These are phyloP conservation scores for Polyporus tsugae DNA, from an alignment of 1,284 basidiomycete genomes.

Conservation along the genomic window DNA sequence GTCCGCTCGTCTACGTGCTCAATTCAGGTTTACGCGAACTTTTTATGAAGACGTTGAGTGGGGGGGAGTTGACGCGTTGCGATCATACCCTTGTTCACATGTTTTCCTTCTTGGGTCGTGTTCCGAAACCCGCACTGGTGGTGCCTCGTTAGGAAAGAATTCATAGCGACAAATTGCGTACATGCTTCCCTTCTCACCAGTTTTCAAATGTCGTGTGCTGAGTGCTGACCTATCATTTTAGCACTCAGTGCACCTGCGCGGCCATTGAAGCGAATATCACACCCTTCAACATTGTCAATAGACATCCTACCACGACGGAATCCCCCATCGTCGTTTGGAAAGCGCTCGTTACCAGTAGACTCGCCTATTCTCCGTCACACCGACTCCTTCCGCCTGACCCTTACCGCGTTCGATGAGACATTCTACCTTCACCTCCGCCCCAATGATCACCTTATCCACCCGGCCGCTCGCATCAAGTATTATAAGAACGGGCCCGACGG, in stretches of 20 bases:
- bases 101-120: too few relatives aligned
- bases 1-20: too few relatives aligned
- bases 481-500: conserved; percentile 59
- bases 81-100: too few relatives aligned
- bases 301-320: conserved; percentile 70
- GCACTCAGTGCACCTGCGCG: conserved; percentile 54
- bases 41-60: too few relatives aligned
- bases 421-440: conserved; percentile 77
- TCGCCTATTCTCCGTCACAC: conserved; percentile 60
- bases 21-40: too few relatives aligned
- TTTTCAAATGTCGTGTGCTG: not conserved
- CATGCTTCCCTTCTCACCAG: not conserved
- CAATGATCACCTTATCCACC: conserved; percentile 80
- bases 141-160: not conserved
- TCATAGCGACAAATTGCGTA: not conserved
- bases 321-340: conserved; percentile 46
- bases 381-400: conserved; percentile 70
- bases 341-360: conserved; percentile 42
- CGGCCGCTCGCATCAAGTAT: conserved; percentile 75
- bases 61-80: too few relatives aligned
- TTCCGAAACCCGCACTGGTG: too few relatives aligned
- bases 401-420: conserved; percentile 69
- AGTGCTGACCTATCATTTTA: conserved; percentile 6
- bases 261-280: conserved; percentile 63
- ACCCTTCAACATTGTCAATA: conserved; percentile 65